phyloP scores from a whole-genome alignment of 805 yeast genomes.

The Zygosaccharomyces lentus region DNA sequence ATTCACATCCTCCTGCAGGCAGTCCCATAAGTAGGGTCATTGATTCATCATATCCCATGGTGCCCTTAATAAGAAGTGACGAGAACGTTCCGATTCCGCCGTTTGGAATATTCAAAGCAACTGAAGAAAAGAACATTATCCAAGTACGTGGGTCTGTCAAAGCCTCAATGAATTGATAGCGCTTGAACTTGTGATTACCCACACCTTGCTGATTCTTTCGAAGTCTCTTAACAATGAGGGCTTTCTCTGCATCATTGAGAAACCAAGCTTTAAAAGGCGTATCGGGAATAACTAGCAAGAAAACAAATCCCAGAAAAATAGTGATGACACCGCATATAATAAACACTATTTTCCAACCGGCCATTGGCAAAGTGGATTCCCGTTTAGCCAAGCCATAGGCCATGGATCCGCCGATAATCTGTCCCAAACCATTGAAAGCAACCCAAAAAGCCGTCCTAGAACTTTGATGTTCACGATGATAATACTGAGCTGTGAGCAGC shows the following conservation, averaged over 20 bases:
- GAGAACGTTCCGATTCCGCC: slow-evolving; percentile 47
- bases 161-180: slow-evolving; percentile 43
- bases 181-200: slow-evolving; percentile 43
- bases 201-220: slow-evolving; percentile 45
- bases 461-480: slow-evolving; percentile 37
- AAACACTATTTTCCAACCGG: slow-evolving; percentile 50
- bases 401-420: slow-evolving; percentile 44
- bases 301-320: slow-evolving; percentile 40
- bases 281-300: slow-evolving; percentile 44
- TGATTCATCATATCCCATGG: slow-evolving; percentile 33
- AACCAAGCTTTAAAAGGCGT: slow-evolving; percentile 41
- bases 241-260: slow-evolving; percentile 38
- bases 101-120: slow-evolving; percentile 37
- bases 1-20: slow-evolving; percentile 37
- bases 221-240: slow-evolving; percentile 40
- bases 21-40: slow-evolving; percentile 36
- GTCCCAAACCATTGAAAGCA: slow-evolving; percentile 42
- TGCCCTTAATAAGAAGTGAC: slow-evolving; percentile 37
- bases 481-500: slow-evolving; percentile 46
- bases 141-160: slow-evolving; percentile 40
- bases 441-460: slow-evolving; percentile 42
- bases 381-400: slow-evolving; percentile 43
- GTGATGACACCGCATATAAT: slow-evolving; percentile 52
- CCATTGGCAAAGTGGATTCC: slow-evolving; percentile 26
- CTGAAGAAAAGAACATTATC: slow-evolving; percentile 34